These are phyloP conservation scores for Phytophthora litchii DNA, from an alignment of 352 stramenopile species.

Conservation along the genomic window DNA sequence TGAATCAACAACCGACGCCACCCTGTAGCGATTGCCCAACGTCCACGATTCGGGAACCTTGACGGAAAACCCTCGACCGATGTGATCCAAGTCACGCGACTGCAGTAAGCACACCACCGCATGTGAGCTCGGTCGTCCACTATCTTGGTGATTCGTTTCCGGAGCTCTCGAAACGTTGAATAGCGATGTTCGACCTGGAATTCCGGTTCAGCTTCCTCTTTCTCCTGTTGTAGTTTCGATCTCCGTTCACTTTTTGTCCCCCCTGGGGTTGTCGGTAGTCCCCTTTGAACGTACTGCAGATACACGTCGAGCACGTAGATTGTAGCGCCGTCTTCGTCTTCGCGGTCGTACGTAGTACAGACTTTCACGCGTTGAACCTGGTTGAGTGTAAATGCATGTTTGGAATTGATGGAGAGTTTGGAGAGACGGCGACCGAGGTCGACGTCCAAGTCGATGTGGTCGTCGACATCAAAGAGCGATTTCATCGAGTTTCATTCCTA, in stretches of 20 bases:
- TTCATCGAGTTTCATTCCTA: constrained; percentile 21
- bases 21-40: constrained; percentile 18
- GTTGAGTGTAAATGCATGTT: constrained; percentile 61
- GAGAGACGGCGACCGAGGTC: constrained; percentile 38
- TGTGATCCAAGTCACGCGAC: constrained; percentile 46
- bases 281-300: constrained; percentile 52
- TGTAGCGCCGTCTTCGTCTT: constrained; percentile 42
- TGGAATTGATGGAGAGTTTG: constrained; percentile 57
- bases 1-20: constrained; percentile 32
- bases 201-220: constrained; percentile 25
- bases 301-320: constrained; percentile 65
- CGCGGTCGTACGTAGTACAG: constrained; percentile 38
- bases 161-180: constrained; percentile 58
- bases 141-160: constrained; percentile 34
- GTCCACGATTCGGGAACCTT: constrained; percentile 34
- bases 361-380: constrained; percentile 63
- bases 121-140: constrained; percentile 43
- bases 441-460: constrained; percentile 10
- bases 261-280: constrained; percentile 41
- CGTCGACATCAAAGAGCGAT: constrained; percentile 15
- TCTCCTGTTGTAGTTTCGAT: constrained; percentile 28
- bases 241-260: constrained; percentile 30
- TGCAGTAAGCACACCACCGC: constrained; percentile 63
- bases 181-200: constrained; percentile 69
- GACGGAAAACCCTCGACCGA: constrained; percentile 48